Evolutionary conservation across 208 protist genomes (phyloP).

Genomic region (Trypanosoma cruzi): DNA sequence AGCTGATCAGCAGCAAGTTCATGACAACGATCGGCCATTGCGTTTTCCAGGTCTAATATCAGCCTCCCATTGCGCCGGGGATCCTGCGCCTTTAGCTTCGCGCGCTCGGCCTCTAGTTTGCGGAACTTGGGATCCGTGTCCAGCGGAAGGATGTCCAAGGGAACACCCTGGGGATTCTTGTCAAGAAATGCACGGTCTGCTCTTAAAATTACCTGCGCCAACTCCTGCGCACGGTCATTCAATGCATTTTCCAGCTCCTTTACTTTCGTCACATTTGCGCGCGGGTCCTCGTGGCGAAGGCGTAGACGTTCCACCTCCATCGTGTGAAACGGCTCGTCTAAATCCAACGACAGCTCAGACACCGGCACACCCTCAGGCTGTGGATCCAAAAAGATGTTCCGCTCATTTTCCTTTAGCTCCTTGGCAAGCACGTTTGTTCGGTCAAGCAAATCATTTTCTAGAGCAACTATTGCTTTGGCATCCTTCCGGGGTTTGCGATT

Average conservation of each 20-base stretch:
- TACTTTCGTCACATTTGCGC: slow-evolving; percentile 40
- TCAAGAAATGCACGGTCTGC: slow-evolving; percentile 64
- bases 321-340: slow-evolving; percentile 51
- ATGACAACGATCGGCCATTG: too few species aligned
- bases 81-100: slow-evolving; percentile 65
- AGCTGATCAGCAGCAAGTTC: too few species aligned
- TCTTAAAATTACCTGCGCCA: slow-evolving; percentile 42
- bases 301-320: slow-evolving; percentile 64
- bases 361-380: slow-evolving; percentile 60
- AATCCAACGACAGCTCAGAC: slow-evolving; percentile 61
- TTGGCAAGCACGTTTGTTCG: slow-evolving; percentile 65
- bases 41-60: too few species aligned
- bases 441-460: slow-evolving; percentile 51
- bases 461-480: too few species aligned
- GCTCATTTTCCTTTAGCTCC: slow-evolving; percentile 68
- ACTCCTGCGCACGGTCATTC: slow-evolving; percentile 56
- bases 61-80: too few species aligned
- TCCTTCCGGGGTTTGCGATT: too few species aligned
- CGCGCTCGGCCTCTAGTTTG: slow-evolving; percentile 49
- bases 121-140: slow-evolving; percentile 61
- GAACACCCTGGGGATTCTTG: slow-evolving; percentile 63
- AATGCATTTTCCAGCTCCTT: slow-evolving; percentile 59
- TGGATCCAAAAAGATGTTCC: slow-evolving; percentile 69
- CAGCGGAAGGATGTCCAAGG: slow-evolving; percentile 64
- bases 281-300: slow-evolving; percentile 52